Evolutionary conservation across 768 basidiomycete species (phyloP).

Genomic region (Gloeopeniophorella convolvens): DNA sequence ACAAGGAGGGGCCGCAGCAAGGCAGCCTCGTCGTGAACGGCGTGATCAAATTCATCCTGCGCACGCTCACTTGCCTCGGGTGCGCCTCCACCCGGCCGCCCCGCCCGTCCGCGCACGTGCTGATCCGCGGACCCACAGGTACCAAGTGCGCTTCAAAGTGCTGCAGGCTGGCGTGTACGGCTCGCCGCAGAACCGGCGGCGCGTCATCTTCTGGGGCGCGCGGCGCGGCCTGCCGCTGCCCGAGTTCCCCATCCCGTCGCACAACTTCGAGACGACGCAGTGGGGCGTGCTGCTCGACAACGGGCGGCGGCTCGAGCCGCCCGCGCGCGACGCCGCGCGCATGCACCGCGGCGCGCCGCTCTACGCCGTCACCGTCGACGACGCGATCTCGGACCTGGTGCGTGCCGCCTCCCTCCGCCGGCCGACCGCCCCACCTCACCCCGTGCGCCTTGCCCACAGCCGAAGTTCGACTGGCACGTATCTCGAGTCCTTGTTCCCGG

Average conservation of each 20-base stretch:
- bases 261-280: constrained; percentile 35
- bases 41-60: constrained; percentile 60
- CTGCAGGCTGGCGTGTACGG: constrained; percentile 71
- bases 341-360: constrained; percentile 46
- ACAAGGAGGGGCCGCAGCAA: constrained; percentile 27
- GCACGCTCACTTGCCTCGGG: constrained; percentile 59
- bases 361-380: constrained; percentile 48
- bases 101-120: neutral
- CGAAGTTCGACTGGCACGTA: constrained; percentile 61
- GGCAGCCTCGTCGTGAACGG: constrained; percentile 42
- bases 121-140: constrained; percentile 41
- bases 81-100: constrained; percentile 27
- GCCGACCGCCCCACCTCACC: neutral
- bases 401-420: constrained; percentile 24
- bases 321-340: constrained; percentile 4
- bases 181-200: constrained; percentile 56
- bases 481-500: neutral
- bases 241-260: constrained; percentile 57
- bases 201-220: constrained; percentile 67
- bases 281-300: constrained; percentile 12
- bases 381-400: constrained; percentile 67
- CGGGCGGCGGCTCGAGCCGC: constrained; percentile 5
- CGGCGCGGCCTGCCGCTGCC: constrained; percentile 52
- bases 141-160: constrained; percentile 60
- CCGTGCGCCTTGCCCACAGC: constrained; percentile 33